Conservation (phyloP, 805 yeast species). For the Zygosaccharomyces rouxii region DNA sequence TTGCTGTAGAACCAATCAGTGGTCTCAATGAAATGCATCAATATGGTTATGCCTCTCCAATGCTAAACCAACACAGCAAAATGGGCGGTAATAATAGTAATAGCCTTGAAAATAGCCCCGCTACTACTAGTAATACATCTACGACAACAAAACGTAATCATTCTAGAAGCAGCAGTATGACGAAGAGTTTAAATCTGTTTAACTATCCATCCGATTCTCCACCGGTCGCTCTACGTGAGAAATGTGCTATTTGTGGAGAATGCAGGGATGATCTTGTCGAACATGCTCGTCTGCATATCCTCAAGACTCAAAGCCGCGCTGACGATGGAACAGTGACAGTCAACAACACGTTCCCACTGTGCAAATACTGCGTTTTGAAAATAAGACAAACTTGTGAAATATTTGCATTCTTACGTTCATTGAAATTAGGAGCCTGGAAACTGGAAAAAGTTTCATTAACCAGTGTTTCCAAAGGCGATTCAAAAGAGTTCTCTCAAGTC, state of each 20-base stretch:
- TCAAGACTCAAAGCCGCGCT: conserved; percentile 44
- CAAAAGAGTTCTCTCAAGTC: conserved; percentile 16
- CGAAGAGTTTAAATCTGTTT: conserved; percentile 38
- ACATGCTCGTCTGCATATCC: conserved; percentile 70
- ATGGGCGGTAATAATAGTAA: neutral
- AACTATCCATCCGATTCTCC: conserved; percentile 46
- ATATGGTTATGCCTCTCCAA: conserved; percentile 22
- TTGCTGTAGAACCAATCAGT: conserved; percentile 79
- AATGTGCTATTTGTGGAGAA: conserved; percentile 87
- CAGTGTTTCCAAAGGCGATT: conserved; percentile 17
- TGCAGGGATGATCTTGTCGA: conserved; percentile 61
- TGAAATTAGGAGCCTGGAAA: conserved; percentile 58
- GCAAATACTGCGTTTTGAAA: conserved; percentile 75
- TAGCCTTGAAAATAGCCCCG: neutral
- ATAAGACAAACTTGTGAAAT: conserved; percentile 80
- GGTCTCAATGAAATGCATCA: conserved; percentile 76
- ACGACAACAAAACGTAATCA: conserved; percentile 1
- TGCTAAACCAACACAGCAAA: conserved; percentile 1
- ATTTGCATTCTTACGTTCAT: conserved; percentile 66
- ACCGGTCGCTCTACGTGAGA: conserved; percentile 69
- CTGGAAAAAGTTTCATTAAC: conserved; percentile 39
- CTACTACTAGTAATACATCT: conserved; percentile 1
- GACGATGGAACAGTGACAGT: conserved; percentile 31
- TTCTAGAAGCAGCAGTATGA: conserved; percentile 1
- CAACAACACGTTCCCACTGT: conserved; percentile 56